Conservation (phyloP, 495 filamentous ascomycete genomes). For the Cairneyella variabilis region DNA sequence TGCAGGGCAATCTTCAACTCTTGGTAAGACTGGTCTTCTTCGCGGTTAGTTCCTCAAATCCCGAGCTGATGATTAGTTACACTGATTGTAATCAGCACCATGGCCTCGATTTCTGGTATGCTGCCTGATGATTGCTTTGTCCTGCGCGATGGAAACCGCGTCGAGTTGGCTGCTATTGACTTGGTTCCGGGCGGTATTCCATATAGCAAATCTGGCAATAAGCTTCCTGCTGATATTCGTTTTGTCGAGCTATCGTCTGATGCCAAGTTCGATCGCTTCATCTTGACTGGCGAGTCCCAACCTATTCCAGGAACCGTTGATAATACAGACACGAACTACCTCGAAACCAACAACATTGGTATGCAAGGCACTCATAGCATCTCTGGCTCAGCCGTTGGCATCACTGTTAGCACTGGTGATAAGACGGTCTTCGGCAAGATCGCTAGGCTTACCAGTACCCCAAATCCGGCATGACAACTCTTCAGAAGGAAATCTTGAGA, state of each 20-base stretch:
- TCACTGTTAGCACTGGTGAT: slow-evolving; percentile 50
- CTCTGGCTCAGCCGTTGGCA: slow-evolving; percentile 55
- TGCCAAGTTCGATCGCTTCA: slow-evolving; percentile 65
- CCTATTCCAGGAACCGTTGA: slow-evolving; percentile 57
- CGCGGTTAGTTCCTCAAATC: slow-evolving; percentile 22
- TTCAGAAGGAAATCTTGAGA: slow-evolving; percentile 62
- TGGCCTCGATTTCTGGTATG: slow-evolving; percentile 62
- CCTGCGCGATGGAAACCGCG: slow-evolving; percentile 49
- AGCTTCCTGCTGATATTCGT: slow-evolving; percentile 63
- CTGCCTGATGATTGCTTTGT: slow-evolving; percentile 59
- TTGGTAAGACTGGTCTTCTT: slow-evolving; percentile 59
- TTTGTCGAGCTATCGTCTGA: slow-evolving; percentile 60
- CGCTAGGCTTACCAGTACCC: slow-evolving; percentile 58
- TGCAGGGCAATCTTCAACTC: slow-evolving; percentile 64
- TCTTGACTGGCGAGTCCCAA: slow-evolving; percentile 63
- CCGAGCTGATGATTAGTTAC: background rate
- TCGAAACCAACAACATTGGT: slow-evolving; percentile 67
- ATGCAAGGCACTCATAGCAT: slow-evolving; percentile 65
- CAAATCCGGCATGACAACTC: slow-evolving; percentile 55
- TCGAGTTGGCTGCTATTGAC: slow-evolving; percentile 46
- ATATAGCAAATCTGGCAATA: slow-evolving; percentile 57
- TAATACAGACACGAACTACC: slow-evolving; percentile 61
- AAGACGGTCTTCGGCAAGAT: slow-evolving; percentile 40
- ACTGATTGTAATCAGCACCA: slow-evolving; percentile 31
- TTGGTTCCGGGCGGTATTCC: slow-evolving; percentile 65